Percentiles rank a stretch among this genome's conserved stretches.
These are phyloP conservation scores for Solanum corneliomulleri DNA, from an alignment of 257 asterid genomes.

Conservation along the genomic window DNA sequence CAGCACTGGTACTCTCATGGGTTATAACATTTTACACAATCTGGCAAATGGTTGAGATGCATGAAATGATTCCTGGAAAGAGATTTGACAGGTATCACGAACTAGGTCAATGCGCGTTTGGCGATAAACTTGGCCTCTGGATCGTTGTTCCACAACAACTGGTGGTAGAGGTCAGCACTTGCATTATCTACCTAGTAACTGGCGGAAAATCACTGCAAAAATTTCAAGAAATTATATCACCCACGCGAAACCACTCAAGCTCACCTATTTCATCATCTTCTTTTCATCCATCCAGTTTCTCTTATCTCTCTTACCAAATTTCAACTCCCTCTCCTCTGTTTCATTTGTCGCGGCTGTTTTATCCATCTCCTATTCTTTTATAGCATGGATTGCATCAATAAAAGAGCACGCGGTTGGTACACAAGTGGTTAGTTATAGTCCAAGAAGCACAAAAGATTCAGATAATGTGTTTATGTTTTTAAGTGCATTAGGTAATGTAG, in stretches of 20 bases:
- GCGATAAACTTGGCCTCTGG: constrained; percentile 55
- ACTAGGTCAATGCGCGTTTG: constrained; percentile 59
- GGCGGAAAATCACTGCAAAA: constrained; percentile 59
- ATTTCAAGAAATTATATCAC: constrained; percentile 20
- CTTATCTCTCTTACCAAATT: constrained; percentile 47
- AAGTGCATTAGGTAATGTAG: constrained; percentile 52
- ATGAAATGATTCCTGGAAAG: constrained; percentile 61
- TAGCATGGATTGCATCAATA: constrained; percentile 43
- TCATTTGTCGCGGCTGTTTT: constrained; percentile 55
- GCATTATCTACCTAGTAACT: constrained; percentile 70
- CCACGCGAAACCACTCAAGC: constrained; percentile 15
- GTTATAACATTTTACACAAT: constrained; percentile 49
- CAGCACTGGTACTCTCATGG: constrained; percentile 42
- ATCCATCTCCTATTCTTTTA: constrained; percentile 43
- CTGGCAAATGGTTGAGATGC: constrained; percentile 92
- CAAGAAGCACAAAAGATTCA: not conserved
- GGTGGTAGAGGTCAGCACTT: constrained; percentile 36
- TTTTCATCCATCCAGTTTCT: constrained; percentile 34
- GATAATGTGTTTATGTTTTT: constrained; percentile 30
- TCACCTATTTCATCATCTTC: constrained; percentile 35
- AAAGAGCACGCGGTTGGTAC: constrained; percentile 1
- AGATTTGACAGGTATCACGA: constrained; percentile 74
- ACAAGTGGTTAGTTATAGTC: constrained; percentile 24
- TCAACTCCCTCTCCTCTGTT: constrained; percentile 45
- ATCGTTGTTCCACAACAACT: constrained; percentile 68